These are phyloP conservation scores for Rhizophora apiculata DNA, from an alignment of 345 rosid genomes.

Conservation along the genomic window DNA sequence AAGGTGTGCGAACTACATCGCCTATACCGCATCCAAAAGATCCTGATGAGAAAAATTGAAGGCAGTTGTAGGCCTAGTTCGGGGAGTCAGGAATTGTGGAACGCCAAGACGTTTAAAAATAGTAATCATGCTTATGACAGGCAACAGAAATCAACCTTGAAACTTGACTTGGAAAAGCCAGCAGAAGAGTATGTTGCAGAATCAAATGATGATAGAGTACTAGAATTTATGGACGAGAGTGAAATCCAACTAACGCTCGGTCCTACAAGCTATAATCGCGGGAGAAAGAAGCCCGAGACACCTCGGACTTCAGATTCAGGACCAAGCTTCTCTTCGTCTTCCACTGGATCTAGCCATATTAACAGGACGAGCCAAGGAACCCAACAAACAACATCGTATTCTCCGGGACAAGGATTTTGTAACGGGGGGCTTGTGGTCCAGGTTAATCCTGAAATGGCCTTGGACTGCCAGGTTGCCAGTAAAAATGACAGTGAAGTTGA, in stretches of 20 bases:
- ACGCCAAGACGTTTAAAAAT: slow-evolving; percentile 12
- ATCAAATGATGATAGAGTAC: slow-evolving; percentile 25
- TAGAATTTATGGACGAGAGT: slow-evolving; percentile 64
- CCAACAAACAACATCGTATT: neutral
- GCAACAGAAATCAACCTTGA: slow-evolving; percentile 23
- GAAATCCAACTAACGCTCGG: slow-evolving; percentile 87
- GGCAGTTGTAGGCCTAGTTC: slow-evolving; percentile 19
- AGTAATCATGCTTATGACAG: slow-evolving; percentile 3
- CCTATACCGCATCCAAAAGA: slow-evolving; percentile 73
- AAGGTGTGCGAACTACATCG: slow-evolving; percentile 95
- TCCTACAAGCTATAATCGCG: slow-evolving; percentile 39
- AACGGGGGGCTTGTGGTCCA: slow-evolving; percentile 26
- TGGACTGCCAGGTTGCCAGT: slow-evolving; percentile 23
- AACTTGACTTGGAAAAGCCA: slow-evolving; percentile 37
- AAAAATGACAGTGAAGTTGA: slow-evolving; percentile 38
- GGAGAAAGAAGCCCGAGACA: slow-evolving; percentile 42
- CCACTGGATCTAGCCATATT: slow-evolving; percentile 61
- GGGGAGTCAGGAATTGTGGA: slow-evolving; percentile 17
- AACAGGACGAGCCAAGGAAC: slow-evolving; percentile 27
- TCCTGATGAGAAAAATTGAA: slow-evolving; percentile 59
- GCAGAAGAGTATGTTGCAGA: slow-evolving; percentile 30
- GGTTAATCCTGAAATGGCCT: slow-evolving; percentile 24
- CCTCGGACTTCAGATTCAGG: slow-evolving; percentile 49
- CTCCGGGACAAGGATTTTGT: slow-evolving; percentile 14
- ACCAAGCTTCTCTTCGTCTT: slow-evolving; percentile 69